Evolutionary conservation across 768 basidiomycete species (phyloP).

Genomic region (Kwoniella shandongensis): DNA sequence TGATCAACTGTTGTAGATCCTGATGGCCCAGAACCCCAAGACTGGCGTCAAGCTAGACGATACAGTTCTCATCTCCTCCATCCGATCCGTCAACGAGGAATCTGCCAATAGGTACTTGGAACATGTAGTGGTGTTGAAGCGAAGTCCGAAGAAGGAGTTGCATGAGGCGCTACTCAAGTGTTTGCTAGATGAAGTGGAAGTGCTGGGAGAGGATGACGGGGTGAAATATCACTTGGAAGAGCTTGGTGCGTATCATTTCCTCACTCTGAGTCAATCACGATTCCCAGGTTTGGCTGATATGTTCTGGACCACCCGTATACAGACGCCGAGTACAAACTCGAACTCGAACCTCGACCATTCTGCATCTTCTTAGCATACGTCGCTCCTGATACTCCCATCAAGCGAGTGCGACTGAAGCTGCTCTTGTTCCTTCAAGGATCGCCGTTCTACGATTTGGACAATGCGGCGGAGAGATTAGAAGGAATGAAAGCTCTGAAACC

Average conservation of each 20-base stretch:
- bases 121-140: slow-evolving; percentile 70
- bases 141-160: slow-evolving; percentile 64
- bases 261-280: not conserved
- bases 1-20: slow-evolving; percentile 57
- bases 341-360: slow-evolving; percentile 34
- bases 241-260: slow-evolving; percentile 35
- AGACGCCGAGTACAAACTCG: slow-evolving; percentile 46
- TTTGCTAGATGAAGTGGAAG: slow-evolving; percentile 54
- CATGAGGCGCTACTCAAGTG: slow-evolving; percentile 69
- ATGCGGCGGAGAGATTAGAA: slow-evolving; percentile 58
- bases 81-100: slow-evolving; percentile 61
- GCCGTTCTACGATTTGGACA: slow-evolving; percentile 63
- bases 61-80: slow-evolving; percentile 60
- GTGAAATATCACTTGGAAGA: slow-evolving; percentile 58
- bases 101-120: slow-evolving; percentile 76
- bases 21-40: slow-evolving; percentile 63
- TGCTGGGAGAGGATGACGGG: slow-evolving; percentile 53
- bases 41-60: slow-evolving; percentile 67
- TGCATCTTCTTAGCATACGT: slow-evolving; percentile 73
- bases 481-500: slow-evolving; percentile 63
- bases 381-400: slow-evolving; percentile 74
- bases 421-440: slow-evolving; percentile 80
- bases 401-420: slow-evolving; percentile 70
- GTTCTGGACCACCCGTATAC: not conserved
- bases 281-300: not conserved